Percentiles rank a stretch among this genome's conserved stretches.
phyloP scores from a whole-genome alignment of 2,329 filamentous ascomycete genomes.

The Tolypocladium ovalisporum region DNA sequence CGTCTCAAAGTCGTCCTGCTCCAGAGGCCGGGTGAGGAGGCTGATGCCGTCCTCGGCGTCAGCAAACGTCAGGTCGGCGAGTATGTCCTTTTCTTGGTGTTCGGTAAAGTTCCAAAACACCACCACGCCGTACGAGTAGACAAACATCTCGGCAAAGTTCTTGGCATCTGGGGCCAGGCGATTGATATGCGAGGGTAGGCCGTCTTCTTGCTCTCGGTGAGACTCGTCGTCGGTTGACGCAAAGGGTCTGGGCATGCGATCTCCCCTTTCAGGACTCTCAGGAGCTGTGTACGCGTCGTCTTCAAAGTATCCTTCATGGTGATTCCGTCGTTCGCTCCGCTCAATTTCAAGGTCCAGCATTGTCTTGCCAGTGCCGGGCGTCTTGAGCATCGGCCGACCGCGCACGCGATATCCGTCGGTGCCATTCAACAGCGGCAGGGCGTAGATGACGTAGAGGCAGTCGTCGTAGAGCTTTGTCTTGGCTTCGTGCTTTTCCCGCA shows the following conservation, averaged over 20 bases:
- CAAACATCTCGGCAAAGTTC: slow-evolving; percentile 86
- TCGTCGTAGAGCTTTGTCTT: slow-evolving; percentile 97
- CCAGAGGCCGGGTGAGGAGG: slow-evolving; percentile 67
- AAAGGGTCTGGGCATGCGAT: slow-evolving; percentile 18
- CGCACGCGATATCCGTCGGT: slow-evolving; percentile 77
- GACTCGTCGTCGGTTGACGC: slow-evolving; percentile 17
- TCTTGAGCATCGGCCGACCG: slow-evolving; percentile 86
- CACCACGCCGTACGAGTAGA: slow-evolving; percentile 93
- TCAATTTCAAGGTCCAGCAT: slow-evolving; percentile 94
- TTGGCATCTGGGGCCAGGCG: slow-evolving; percentile 60
- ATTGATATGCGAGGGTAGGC: slow-evolving; percentile 37
- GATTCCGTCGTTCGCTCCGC: slow-evolving; percentile 77
- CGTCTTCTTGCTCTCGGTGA: slow-evolving; percentile 25
- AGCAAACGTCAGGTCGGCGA: slow-evolving; percentile 89
- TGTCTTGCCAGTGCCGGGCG: slow-evolving; percentile 78
- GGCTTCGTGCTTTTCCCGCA: slow-evolving; percentile 77
- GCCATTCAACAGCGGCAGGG: slow-evolving; percentile 77
- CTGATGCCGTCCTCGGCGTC: slow-evolving; percentile 52
- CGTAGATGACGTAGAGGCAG: slow-evolving; percentile 91
- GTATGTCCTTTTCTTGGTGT: slow-evolving; percentile 88
- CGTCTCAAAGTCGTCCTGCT: slow-evolving; percentile 88
- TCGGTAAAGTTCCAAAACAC: slow-evolving; percentile 99
- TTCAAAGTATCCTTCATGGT: slow-evolving; percentile 84
- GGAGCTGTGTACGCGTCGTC: slow-evolving; percentile 48
- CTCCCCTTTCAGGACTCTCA: slow-evolving; percentile 18